phyloP scores from a whole-genome alignment of 331 rosid species.

The Saraca asoca region DNA sequence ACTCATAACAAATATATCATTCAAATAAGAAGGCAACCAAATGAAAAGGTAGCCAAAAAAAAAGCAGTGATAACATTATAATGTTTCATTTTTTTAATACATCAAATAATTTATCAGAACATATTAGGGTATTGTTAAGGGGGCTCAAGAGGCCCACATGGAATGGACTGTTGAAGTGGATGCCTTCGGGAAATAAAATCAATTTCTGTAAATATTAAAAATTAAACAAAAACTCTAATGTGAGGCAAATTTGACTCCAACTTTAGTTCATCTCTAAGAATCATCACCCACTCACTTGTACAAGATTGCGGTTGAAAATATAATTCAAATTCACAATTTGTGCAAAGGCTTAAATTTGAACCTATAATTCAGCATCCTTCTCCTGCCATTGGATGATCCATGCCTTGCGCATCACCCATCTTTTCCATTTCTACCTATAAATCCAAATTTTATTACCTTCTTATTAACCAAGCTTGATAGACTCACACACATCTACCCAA shows the following conservation, averaged over 20 bases:
- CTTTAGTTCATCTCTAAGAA: slow-evolving; percentile 31
- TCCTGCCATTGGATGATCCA: slow-evolving; percentile 59
- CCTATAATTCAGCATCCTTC: slow-evolving; percentile 67
- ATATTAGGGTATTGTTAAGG: neutral
- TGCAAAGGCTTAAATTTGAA: slow-evolving; percentile 48
- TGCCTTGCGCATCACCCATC: slow-evolving; percentile 76
- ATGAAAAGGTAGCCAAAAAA: slow-evolving; percentile 18
- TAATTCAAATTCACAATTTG: slow-evolving; percentile 33
- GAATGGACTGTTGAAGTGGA: slow-evolving; percentile 7
- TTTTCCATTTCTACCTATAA: slow-evolving; percentile 86
- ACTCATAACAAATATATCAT: neutral
- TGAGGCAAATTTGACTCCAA: slow-evolving; percentile 5
- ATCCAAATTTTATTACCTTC: slow-evolving; percentile 70
- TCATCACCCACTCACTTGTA: slow-evolving; percentile 21
- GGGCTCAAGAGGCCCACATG: neutral
- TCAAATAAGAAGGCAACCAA: neutral
- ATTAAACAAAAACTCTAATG: neutral
- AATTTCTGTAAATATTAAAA: neutral
- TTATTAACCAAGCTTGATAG: slow-evolving; percentile 54
- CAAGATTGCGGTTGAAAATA: slow-evolving; percentile 30
- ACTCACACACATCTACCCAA: slow-evolving; percentile 50
- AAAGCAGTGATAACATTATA: slow-evolving; percentile 1
- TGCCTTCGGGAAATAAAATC: slow-evolving; percentile 11
- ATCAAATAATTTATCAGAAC: slow-evolving; percentile 9
- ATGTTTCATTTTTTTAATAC: neutral